These are phyloP conservation scores for Haplosporangium sp. DNA, from an alignment of 371 early-diverging fungal species.

Conservation along the genomic window DNA sequence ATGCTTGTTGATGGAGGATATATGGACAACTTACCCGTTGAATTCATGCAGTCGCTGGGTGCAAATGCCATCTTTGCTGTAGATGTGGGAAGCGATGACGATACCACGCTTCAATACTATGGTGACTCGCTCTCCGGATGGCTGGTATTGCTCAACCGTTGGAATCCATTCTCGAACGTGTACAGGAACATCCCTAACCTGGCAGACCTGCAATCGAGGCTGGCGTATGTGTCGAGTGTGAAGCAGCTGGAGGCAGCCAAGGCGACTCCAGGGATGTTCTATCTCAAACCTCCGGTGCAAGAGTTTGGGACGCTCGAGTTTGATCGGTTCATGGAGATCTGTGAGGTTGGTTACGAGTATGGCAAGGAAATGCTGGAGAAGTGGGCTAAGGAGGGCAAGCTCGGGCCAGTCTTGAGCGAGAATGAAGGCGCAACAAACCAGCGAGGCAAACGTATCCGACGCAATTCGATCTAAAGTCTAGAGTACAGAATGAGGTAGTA, in stretches of 20 bases:
- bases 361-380: constrained; percentile 82
- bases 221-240: constrained; percentile 97
- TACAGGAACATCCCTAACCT: constrained; percentile 88
- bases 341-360: constrained; percentile 91
- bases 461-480: constrained; percentile 40
- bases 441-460: constrained; percentile 39
- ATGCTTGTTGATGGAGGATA: constrained; percentile 99
- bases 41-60: constrained; percentile 85
- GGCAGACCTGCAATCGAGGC: constrained; percentile 96
- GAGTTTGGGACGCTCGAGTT: constrained; percentile 95
- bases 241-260: constrained; percentile 93
- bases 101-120: constrained; percentile 90
- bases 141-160: constrained; percentile 88
- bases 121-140: constrained; percentile 97
- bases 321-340: constrained; percentile 92
- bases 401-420: constrained; percentile 32
- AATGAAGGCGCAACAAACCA: constrained; percentile 20
- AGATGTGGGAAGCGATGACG: constrained; percentile 94
- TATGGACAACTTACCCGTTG: constrained; percentile 97
- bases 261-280: constrained; percentile 83
- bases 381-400: constrained; percentile 85
- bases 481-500: background rate
- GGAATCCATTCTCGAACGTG: constrained; percentile 78
- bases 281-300: constrained; percentile 91
- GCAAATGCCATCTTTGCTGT: constrained; percentile 97